These are phyloP conservation scores for Candida michaelii DNA, from an alignment of 805 yeast species.

Conservation along the genomic window DNA sequence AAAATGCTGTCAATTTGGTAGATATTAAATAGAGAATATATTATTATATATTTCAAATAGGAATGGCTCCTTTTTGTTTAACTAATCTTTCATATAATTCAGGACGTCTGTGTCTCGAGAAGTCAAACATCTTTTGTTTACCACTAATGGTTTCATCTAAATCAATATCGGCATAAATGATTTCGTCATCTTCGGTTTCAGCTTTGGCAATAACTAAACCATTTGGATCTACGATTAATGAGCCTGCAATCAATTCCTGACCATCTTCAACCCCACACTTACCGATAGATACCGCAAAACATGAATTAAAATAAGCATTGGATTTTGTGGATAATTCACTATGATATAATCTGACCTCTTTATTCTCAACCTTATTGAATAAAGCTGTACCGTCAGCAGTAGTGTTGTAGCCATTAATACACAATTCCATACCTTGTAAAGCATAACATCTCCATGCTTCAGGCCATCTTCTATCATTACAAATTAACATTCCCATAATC, in stretches of 20 bases:
- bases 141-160: slow-evolving; percentile 34
- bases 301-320: slow-evolving; percentile 34
- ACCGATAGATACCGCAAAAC: slow-evolving; percentile 34
- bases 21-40: slow-evolving; percentile 9
- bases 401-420: slow-evolving; percentile 37
- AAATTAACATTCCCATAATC: slow-evolving; percentile 37
- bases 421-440: slow-evolving; percentile 40
- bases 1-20: slow-evolving; percentile 29
- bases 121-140: slow-evolving; percentile 36
- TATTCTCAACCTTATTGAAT: slow-evolving; percentile 21
- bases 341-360: slow-evolving; percentile 29
- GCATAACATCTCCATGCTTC: slow-evolving; percentile 42
- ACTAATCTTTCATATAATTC: slow-evolving; percentile 10
- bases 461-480: slow-evolving; percentile 45
- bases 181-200: slow-evolving; percentile 20
- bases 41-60: background rate
- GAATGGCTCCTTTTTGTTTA: slow-evolving; percentile 20
- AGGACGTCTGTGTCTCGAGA: slow-evolving; percentile 37
- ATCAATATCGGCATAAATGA: slow-evolving; percentile 27
- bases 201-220: slow-evolving; percentile 34
- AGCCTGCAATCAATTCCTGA: slow-evolving; percentile 35
- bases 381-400: slow-evolving; percentile 31
- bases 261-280: slow-evolving; percentile 38
- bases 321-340: slow-evolving; percentile 33
- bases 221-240: slow-evolving; percentile 36